Evolutionary conservation across 1,139 yeast genomes (phyloP).

Genomic region (Yamadazyma atmosphaerica): DNA sequence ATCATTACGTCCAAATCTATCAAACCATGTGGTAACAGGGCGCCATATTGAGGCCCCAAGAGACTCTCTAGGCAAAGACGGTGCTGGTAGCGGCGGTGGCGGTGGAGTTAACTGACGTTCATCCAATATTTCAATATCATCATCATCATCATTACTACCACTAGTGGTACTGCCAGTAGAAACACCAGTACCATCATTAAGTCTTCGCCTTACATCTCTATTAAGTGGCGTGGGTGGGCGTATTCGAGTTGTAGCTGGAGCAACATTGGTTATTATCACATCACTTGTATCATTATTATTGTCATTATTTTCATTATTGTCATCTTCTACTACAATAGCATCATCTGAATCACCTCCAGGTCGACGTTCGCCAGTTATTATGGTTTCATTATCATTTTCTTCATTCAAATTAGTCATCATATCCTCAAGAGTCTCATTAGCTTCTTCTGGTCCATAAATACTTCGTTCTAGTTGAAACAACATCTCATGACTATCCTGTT

Average conservation of each 20-base stretch:
- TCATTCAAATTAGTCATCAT: background rate
- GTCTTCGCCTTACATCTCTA: slow-evolving; percentile 4
- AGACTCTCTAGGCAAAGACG: background rate
- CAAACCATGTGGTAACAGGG: background rate
- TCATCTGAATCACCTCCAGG: slow-evolving; percentile 5
- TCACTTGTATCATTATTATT: slow-evolving; percentile 10
- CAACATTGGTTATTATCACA: slow-evolving; percentile 11
- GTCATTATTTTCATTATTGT: slow-evolving; percentile 14
- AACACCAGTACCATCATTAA: background rate
- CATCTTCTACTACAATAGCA: slow-evolving; percentile 6
- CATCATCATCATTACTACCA: slow-evolving; percentile 13
- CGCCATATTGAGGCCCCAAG: background rate
- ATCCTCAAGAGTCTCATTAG: too few relatives aligned
- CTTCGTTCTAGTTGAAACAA: too few relatives aligned
- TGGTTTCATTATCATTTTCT: background rate
- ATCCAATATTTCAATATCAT: slow-evolving; percentile 29
- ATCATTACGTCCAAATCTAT: background rate
- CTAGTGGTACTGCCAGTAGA: background rate
- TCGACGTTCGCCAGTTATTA: background rate
- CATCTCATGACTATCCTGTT: too few relatives aligned
- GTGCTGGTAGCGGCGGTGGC: background rate
- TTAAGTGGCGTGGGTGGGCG: background rate
- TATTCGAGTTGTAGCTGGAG: slow-evolving; percentile 2
- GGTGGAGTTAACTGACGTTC: slow-evolving; percentile 7
- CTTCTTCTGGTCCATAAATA: too few relatives aligned